Conservation (phyloP, 768 basidiomycete genomes). For the Mycena filopes region DNA sequence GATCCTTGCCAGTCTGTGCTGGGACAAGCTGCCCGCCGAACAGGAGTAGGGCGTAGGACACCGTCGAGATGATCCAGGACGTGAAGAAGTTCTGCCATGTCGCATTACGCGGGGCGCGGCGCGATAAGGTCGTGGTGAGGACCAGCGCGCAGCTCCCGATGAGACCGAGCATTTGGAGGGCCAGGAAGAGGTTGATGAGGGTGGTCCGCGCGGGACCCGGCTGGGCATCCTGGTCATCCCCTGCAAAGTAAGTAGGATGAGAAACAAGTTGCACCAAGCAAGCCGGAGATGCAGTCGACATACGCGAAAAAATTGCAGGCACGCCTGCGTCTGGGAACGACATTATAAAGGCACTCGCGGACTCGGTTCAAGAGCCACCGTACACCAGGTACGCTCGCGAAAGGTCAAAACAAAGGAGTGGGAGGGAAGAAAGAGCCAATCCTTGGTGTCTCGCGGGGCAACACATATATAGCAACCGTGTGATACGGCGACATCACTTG, state of each 20-base stretch:
- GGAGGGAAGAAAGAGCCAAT: conserved; percentile 2
- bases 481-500: too few species aligned
- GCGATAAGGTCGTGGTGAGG: conserved; percentile 35
- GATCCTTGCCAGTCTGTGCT: conserved; percentile 3
- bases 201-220: background rate
- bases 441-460: background rate
- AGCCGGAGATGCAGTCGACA: background rate
- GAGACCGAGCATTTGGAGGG: conserved; percentile 39
- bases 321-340: conserved; percentile 28
- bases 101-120: conserved; percentile 36
- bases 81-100: conserved; percentile 45
- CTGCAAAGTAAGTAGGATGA: too few species aligned
- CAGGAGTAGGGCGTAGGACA: conserved; percentile 42
- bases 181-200: conserved; percentile 37
- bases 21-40: conserved; percentile 34
- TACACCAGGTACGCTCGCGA: conserved; percentile 33
- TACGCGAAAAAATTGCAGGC: conserved; percentile 25
- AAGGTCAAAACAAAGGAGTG: conserved; percentile 9
- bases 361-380: conserved; percentile 24
- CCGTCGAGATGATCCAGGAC: conserved; percentile 43
- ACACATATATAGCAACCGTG: background rate
- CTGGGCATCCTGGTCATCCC: conserved; percentile 11
- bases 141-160: conserved; percentile 37
- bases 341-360: conserved; percentile 28
- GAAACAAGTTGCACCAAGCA: background rate